These are phyloP conservation scores for Tilletia indica DNA, from an alignment of 1,284 basidiomycete species.

Conservation along the genomic window DNA sequence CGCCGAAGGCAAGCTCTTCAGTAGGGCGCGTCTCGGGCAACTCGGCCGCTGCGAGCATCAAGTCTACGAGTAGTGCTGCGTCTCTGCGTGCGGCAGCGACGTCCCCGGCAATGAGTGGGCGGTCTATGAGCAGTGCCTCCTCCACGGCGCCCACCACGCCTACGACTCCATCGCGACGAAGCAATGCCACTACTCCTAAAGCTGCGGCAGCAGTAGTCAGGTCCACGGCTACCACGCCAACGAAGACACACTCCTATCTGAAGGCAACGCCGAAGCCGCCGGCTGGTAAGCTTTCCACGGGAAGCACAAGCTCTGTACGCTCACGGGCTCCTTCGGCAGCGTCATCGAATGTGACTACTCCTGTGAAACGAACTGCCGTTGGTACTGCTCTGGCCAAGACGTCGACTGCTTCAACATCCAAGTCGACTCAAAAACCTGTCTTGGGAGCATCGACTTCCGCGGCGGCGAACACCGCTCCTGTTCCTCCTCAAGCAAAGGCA, in stretches of 20 bases:
- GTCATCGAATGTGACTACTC: conserved; percentile 1
- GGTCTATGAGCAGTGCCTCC: conserved; percentile 9
- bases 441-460: not conserved
- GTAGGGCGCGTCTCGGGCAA: not conserved
- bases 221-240: conserved; percentile 22
- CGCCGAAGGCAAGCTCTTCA: not conserved
- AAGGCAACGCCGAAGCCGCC: conserved; percentile 34
- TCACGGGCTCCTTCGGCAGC: not conserved
- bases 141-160: conserved; percentile 13
- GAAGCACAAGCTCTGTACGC: conserved; percentile 13
- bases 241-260: conserved; percentile 29
- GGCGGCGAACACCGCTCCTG: not conserved
- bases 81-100: not conserved
- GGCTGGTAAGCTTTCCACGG: conserved; percentile 22
- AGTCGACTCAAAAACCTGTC: not conserved
- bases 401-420: not conserved
- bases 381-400: not conserved
- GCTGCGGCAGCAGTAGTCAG: not conserved
- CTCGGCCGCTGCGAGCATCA: not conserved
- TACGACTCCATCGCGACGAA: not conserved
- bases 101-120: not conserved
- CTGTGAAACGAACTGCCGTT: conserved; percentile 18
- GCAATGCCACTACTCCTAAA: not conserved
- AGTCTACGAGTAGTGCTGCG: not conserved
- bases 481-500: not conserved